A percentile compares a stretch with the other conserved stretches of the same genome.
Conservation (phyloP, 1,139 yeast species). For the Suhomyces coccinellae region DNA sequence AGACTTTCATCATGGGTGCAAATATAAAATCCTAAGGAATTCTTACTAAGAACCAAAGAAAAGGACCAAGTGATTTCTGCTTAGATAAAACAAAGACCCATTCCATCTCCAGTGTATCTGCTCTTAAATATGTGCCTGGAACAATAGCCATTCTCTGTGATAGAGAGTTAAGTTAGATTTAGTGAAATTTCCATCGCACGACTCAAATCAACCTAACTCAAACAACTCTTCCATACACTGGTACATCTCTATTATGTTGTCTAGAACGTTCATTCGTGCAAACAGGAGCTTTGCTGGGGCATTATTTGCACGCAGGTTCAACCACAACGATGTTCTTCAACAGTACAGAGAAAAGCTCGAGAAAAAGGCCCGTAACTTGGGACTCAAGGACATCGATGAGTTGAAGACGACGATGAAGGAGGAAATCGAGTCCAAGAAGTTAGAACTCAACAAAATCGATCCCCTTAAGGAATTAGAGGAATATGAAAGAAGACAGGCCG, state of each 20-base stretch:
- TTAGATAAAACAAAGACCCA: no score
- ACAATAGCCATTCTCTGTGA: no score
- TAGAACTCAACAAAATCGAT: conserved; percentile 60
- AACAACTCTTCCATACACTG: background rate
- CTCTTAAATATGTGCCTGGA: no score
- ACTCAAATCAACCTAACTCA: background rate
- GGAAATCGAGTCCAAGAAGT: conserved; percentile 56
- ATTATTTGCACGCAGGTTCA: conserved; percentile 1
- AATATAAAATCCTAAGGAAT: no score
- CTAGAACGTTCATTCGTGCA: conserved; percentile 5
- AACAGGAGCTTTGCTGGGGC: background rate
- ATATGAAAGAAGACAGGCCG: conserved; percentile 44
- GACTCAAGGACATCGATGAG: conserved; percentile 53
- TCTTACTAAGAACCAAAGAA: no score
- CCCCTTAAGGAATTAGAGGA: conserved; percentile 69
- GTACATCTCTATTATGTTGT: no score
- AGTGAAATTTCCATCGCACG: conserved; percentile 4
- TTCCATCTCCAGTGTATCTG: no score
- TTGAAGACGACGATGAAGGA: conserved; percentile 64
- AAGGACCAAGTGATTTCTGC: no score
- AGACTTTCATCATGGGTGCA: no score
- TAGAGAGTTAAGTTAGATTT: no score
- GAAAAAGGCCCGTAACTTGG: conserved; percentile 38
- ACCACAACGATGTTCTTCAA: conserved; percentile 7
- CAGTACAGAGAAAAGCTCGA: conserved; percentile 36